Conservation (phyloP, 352 stramenopile species). For the Phytopythium vexans region DNA sequence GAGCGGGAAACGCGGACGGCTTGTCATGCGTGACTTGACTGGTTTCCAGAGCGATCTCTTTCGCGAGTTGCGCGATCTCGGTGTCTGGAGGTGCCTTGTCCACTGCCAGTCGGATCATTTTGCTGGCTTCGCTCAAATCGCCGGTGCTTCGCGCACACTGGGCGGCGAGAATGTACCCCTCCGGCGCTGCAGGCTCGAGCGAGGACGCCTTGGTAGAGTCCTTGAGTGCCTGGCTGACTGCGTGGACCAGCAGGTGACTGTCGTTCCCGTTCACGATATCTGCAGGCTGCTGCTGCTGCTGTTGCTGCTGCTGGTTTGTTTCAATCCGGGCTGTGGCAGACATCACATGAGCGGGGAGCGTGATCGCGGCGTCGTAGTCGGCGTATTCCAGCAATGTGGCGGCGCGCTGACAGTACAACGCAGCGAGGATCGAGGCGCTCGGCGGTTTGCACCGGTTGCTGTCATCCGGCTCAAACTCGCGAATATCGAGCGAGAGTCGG, state of each 20-base stretch:
- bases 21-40: not conserved
- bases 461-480: not conserved
- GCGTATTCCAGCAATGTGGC: constrained; percentile 29
- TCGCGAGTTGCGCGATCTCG: constrained; percentile 5
- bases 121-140: not conserved
- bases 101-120: not conserved
- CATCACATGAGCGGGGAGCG: constrained; percentile 20
- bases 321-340: constrained; percentile 6
- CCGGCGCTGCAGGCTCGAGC: not conserved
- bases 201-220: constrained; percentile 24
- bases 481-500: constrained; percentile 1
- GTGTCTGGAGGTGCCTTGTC: not conserved
- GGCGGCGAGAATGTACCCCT: constrained; percentile 6
- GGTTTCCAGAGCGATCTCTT: constrained; percentile 2
- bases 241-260: constrained; percentile 15
- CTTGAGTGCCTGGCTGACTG: constrained; percentile 39
- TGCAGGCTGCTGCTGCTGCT: constrained; percentile 7
- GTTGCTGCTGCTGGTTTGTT: constrained; percentile 10
- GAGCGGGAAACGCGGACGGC: not conserved
- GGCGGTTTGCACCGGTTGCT: not conserved
- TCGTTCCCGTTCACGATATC: not conserved
- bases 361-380: constrained; percentile 32
- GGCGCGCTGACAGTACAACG: constrained; percentile 32
- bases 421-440: constrained; percentile 15
- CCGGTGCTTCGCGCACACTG: constrained; percentile 5